These are phyloP conservation scores for Tylopilus orsonianus DNA, from an alignment of 1,284 basidiomycete species.

Conservation along the genomic window DNA sequence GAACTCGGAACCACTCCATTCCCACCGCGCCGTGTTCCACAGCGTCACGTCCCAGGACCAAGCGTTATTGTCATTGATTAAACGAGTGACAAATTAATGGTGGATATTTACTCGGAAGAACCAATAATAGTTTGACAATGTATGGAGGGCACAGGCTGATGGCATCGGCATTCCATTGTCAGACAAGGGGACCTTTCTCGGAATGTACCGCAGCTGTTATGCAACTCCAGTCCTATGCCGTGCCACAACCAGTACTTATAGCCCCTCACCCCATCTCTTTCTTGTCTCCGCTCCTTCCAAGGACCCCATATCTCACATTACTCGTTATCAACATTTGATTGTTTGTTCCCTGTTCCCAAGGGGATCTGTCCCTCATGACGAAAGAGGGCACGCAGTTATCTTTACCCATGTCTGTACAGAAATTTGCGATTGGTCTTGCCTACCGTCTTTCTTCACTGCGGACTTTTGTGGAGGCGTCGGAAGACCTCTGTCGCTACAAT, in stretches of 20 bases:
- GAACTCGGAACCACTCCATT: constrained; percentile 14
- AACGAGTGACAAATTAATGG: constrained; percentile 5
- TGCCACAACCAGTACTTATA: constrained; percentile 34
- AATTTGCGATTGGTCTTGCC: constrained; percentile 34
- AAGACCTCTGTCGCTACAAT: constrained; percentile 28
- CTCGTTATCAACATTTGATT: constrained; percentile 10
- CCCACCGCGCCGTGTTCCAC: constrained; percentile 11
- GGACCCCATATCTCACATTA: constrained; percentile 3
- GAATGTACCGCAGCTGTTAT: constrained; percentile 34
- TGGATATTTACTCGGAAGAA: constrained; percentile 1
- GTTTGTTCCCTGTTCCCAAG: constrained; percentile 21
- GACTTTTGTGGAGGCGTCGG: constrained; percentile 35
- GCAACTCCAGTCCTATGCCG: constrained; percentile 23
- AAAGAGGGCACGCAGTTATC: constrained; percentile 16
- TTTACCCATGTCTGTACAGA: constrained; percentile 26
- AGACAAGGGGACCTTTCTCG: constrained; percentile 21
- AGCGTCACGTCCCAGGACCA: constrained; percentile 7
- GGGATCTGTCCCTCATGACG: constrained; percentile 15
- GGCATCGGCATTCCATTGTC: constrained; percentile 13
- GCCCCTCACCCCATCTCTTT: constrained; percentile 14
- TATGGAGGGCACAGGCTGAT: constrained; percentile 18
- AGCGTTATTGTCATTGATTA: constrained; percentile 9
- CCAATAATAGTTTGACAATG: constrained; percentile 13
- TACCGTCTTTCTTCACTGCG: constrained; percentile 34
- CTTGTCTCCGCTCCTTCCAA: constrained; percentile 14